phyloP scores from a whole-genome alignment of 2,329 filamentous ascomycete genomes.

The Botrytis elliptica region DNA sequence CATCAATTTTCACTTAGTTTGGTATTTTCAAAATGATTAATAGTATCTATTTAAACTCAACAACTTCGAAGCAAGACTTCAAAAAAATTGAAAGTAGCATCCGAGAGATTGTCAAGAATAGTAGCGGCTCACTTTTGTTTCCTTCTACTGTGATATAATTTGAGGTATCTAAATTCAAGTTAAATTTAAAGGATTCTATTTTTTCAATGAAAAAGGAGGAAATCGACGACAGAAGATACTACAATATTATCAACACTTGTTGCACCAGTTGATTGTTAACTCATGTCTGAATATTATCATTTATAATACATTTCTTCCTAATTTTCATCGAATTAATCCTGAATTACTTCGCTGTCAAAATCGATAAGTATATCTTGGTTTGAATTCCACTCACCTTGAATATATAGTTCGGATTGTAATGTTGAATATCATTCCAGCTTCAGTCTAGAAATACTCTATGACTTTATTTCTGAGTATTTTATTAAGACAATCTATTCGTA shows the following conservation, averaged over 20 bases:
- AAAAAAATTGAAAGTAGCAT: not conserved
- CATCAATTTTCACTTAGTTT: not conserved
- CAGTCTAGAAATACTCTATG: not conserved
- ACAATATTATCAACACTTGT: not conserved
- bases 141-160: not conserved
- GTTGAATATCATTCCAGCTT: not conserved
- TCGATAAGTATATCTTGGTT: not conserved
- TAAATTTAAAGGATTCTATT: not conserved
- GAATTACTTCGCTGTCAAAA: too few species aligned
- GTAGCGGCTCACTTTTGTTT: not conserved
- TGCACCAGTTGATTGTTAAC: not conserved
- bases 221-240: not conserved
- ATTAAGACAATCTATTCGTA: not conserved
- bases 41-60: not conserved
- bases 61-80: not conserved
- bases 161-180: not conserved
- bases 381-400: not conserved
- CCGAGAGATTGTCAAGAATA: not conserved
- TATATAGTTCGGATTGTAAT: not conserved
- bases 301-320: accelerated
- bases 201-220: not conserved
- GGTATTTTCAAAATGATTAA: not conserved
- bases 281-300: not conserved
- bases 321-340: not conserved
- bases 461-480: not conserved